Base-by-base conservation (phyloP, 1,139 yeast species). In the Protomyces gravidus region DNA sequence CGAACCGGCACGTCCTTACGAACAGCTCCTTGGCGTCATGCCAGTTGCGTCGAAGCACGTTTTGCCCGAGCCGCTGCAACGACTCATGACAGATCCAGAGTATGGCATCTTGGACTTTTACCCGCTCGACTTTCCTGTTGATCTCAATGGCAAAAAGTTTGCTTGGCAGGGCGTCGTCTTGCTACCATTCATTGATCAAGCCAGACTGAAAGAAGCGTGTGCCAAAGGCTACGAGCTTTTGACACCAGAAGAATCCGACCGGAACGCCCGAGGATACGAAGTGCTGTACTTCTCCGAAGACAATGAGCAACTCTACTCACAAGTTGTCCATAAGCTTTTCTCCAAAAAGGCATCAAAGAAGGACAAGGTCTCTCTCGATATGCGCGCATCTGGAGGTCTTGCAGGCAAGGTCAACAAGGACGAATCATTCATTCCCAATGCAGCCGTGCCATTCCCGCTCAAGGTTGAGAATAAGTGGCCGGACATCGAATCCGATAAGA, bases 141-240 rank as follows among this genome's bases (percentile, higher is more conserved):
- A 90, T 72, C 88, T 89, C 96, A 89, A 90, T 70, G 97, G 97
- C 27, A 88, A 88, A 66, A 89, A 86, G 66, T 86, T 86, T 89
- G 79, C 94, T 55, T 90, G 97, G 97, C 95, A 89, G 70, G 97
- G 96, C 59, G 86, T 90, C 67, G 94, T 96, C 0, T 74, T 90
- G 51, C 75, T 90, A 61, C 97, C 97, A 0, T 90, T 90, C 66
- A 90, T 90, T 67, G 96, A 90, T 67, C 96, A 88, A 67, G 71
- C 72, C n/a, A 76, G 96, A 66, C 76, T 90, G 52, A 73, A 89
- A 60, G 73, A 74, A 11, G 84, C 83, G 1, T 95, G 89, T 2
- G 79, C 80, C 57, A 80, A 74, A 1, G 83, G 85, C 62, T 90
- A 90, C 69, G 74, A 78, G 1, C 72, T 76, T 42, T 75, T 90